These are phyloP conservation scores for Vigna radiata DNA, from an alignment of 306 rosid species.

Conservation along the genomic window DNA sequence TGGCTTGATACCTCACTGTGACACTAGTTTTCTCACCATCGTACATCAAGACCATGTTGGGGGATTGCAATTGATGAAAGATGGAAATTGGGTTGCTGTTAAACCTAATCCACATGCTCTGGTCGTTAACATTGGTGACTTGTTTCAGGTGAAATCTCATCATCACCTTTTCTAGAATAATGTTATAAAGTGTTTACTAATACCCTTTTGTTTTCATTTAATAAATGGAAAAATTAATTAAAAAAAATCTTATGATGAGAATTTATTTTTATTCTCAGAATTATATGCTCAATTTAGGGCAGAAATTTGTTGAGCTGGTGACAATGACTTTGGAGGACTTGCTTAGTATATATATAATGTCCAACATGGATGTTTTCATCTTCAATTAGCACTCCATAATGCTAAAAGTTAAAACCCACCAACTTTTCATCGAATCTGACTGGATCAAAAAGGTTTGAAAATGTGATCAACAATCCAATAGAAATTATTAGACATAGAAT, in stretches of 20 bases:
- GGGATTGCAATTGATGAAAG: conserved; percentile 61
- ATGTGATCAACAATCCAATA: not conserved
- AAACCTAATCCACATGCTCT: conserved; percentile 61
- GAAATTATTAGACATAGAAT: not conserved
- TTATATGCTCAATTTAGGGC: not conserved
- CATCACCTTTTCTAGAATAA: no score
- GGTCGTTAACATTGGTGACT: conserved; percentile 72
- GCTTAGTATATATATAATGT: not conserved
- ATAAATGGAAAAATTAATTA: not conserved
- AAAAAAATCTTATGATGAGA: no score
- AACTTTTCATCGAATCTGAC: conserved; percentile 8
- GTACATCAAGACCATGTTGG: conserved; percentile 52
- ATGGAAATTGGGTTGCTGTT: conserved; percentile 63
- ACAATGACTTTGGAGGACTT: not conserved
- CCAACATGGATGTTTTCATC: not conserved
- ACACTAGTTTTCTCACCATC: conserved; percentile 64
- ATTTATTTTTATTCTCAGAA: no score
- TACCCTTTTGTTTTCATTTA: no score
- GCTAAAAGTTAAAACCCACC: conserved; percentile 4
- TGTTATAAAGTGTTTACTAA: no score
- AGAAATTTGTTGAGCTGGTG: not conserved
- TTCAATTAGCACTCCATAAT: not conserved
- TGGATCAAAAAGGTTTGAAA: conserved; percentile 7
- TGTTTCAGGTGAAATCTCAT: conserved; percentile 70
- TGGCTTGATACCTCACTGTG: conserved; percentile 75